phyloP scores from a whole-genome alignment of 2,329 filamentous ascomycete species.

The Atkinsonella texensis region DNA sequence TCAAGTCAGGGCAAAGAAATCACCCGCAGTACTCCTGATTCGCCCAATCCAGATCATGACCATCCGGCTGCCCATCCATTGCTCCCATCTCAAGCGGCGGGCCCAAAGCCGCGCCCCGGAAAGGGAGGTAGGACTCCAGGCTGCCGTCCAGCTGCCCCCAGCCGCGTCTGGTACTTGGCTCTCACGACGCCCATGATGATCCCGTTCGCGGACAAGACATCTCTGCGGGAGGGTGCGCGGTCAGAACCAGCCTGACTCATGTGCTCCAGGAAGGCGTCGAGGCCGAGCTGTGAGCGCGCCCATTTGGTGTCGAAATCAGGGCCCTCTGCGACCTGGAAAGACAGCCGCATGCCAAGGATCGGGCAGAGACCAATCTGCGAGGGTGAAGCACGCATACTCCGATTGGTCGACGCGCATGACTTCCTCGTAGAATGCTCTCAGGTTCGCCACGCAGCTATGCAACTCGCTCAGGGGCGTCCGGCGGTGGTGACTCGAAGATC shows the following conservation, averaged over 20 bases:
- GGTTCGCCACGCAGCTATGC: conserved; percentile 12
- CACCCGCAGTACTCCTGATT: conserved; percentile 6
- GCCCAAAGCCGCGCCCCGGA: conserved; percentile 30
- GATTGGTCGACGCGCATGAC: conserved; percentile 17
- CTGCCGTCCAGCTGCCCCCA: conserved; percentile 34
- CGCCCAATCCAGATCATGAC: conserved; percentile 34
- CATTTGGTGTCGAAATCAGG: conserved; percentile 24
- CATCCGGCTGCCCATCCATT: conserved; percentile 14
- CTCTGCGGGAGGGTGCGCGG: conserved; percentile 16
- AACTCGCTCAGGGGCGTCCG: conserved; percentile 9
- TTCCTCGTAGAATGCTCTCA: conserved; percentile 22
- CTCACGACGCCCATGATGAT: conserved; percentile 34
- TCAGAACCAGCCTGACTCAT: conserved; percentile 18
- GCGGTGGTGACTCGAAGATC: no score
- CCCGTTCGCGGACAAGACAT: conserved; percentile 32
- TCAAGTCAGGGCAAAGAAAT: not conserved
- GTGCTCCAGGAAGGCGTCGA: conserved; percentile 26
- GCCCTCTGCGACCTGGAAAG: conserved; percentile 29
- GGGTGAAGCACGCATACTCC: conserved; percentile 25
- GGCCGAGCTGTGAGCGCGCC: conserved; percentile 27
- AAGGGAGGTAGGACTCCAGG: conserved; percentile 31
- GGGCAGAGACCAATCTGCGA: conserved; percentile 31
- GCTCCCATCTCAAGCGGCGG: conserved; percentile 7
- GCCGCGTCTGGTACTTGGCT: conserved; percentile 31
- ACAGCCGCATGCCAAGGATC: conserved; percentile 34